Conservation (phyloP, 1,284 basidiomycete genomes). For the Stygiomarasmius scandens region DNA sequence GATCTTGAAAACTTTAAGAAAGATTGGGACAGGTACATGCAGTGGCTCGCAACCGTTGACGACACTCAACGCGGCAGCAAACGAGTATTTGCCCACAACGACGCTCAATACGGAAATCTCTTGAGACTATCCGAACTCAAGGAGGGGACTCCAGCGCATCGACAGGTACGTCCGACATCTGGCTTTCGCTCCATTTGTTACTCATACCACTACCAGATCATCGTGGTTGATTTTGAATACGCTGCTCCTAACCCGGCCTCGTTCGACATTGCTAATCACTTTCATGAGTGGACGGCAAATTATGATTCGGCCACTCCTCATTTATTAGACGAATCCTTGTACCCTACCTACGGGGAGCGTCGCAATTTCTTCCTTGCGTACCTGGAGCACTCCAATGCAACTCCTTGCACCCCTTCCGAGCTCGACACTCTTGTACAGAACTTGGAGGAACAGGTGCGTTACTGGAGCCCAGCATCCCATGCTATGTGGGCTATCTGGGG, state of each 20-base stretch:
- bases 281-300: slow-evolving; percentile 93
- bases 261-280: slow-evolving; percentile 95
- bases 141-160: slow-evolving; percentile 61
- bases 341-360: slow-evolving; percentile 76
- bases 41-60: slow-evolving; percentile 68
- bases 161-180: slow-evolving; percentile 52
- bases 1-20: slow-evolving; percentile 65
- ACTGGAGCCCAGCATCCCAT: slow-evolving; percentile 88
- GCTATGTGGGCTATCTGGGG: slow-evolving; percentile 94
- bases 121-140: slow-evolving; percentile 66
- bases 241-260: slow-evolving; percentile 87
- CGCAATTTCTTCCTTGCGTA: slow-evolving; percentile 86
- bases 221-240: slow-evolving; percentile 96
- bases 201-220: slow-evolving; percentile 56
- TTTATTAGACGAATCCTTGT: slow-evolving; percentile 65
- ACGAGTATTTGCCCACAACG: slow-evolving; percentile 87
- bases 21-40: slow-evolving; percentile 70
- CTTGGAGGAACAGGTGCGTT: slow-evolving; percentile 76
- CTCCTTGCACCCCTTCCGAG: slow-evolving; percentile 32
- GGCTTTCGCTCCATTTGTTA: slow-evolving; percentile 14
- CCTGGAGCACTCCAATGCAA: slow-evolving; percentile 52
- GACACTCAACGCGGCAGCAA: slow-evolving; percentile 54
- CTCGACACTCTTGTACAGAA: slow-evolving; percentile 42
- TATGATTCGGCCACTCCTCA: slow-evolving; percentile 82
- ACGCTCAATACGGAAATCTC: slow-evolving; percentile 94